A percentile compares a stretch with the other conserved stretches of the same genome.
These are phyloP conservation scores for Diospyros kaki DNA, from an alignment of 148 eudicot genomes.

Conservation along the genomic window DNA sequence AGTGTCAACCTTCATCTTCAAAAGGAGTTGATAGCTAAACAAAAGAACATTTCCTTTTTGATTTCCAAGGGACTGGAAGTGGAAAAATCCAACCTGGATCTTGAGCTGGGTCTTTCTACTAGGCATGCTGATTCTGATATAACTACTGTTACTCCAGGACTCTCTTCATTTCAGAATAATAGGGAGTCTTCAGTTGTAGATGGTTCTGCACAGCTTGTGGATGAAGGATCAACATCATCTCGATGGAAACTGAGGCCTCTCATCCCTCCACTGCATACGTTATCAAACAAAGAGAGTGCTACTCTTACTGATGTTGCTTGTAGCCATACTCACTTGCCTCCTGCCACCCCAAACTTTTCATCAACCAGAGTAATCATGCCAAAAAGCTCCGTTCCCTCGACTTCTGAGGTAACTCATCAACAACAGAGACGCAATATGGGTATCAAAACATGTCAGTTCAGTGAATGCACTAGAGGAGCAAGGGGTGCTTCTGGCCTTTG, in stretches of 20 bases:
- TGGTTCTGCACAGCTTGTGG: constrained; percentile 35
- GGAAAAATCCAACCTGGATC: constrained; percentile 38
- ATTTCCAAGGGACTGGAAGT: constrained; percentile 4
- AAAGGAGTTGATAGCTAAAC: constrained; percentile 14
- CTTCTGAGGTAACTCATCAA: constrained; percentile 12
- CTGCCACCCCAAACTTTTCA: constrained; percentile 13
- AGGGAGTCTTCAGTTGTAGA: constrained; percentile 12
- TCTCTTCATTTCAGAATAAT: constrained; percentile 24
- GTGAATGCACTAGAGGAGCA: constrained; percentile 62
- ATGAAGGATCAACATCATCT: constrained; percentile 76
- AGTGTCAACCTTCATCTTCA: constrained; percentile 26
- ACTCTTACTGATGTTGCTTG: constrained; percentile 5
- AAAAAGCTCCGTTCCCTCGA: constrained; percentile 16
- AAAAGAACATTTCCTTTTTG: constrained; percentile 12
- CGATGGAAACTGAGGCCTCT: constrained; percentile 47
- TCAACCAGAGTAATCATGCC: constrained; percentile 4
- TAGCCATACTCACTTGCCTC: background rate
- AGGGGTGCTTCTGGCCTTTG: constrained; percentile 77
- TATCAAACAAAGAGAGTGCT: constrained; percentile 11
- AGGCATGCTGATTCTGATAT: constrained; percentile 50
- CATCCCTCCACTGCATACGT: constrained; percentile 26
- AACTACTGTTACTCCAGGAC: constrained; percentile 37
- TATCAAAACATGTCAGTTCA: constrained; percentile 49
- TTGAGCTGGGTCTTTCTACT: constrained; percentile 59
- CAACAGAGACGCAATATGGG: constrained; percentile 32